Evolutionary conservation across 192 early-diverging fungal genomes (phyloP), one percentile per base, ranked within the genome.

Genomic region (Phlyctochytrium planicorne): DNA sequence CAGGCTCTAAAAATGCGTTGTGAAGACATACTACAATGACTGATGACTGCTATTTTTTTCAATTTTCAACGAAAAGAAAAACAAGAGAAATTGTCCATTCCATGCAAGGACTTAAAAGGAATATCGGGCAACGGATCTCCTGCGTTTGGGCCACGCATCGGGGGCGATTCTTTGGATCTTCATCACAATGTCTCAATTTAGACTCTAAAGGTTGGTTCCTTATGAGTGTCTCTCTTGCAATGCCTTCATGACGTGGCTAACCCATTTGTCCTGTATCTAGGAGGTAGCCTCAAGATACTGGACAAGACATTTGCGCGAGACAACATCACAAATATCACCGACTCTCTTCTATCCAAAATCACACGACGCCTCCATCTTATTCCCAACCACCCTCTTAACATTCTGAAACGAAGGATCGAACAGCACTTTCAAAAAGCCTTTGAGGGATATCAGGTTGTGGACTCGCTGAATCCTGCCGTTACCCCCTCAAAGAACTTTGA

Each of bases 401-500:
- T 96, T 65, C 82, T 98, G 53, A 91, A 92, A 59, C 71, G 80
- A 0, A 76, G 83, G 34, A 94, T 98, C 63, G 91, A 91, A 66
- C 68, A 72, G 12, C 81, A 93, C 72, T 94, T 97, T 62, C 72
- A 74, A 0, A 77, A 80, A 52, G 63, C 83, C 23, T 70, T 84
- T 63, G 81, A 84, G 68, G 81, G 90, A 40, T 85, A 71, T 72
- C 50, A 24, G 1, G 53, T 73, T 23, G 32, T 78, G 25, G 83
- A 85, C 69, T 73, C 72, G 34, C 78, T 96, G 70, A 82, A 79
- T 47, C 97, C 97, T 1, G 90, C 92, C 30, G 97, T 97, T 0
- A 87, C 90, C 0, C 85, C 91, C 0, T 66, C 84, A 33, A 83
- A 91, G 59, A 97, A 97, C 78, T 98, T 98, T 88, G 97, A 97